A percentile compares a stretch with the other conserved stretches of the same genome.
Conservation (phyloP, 192 early-diverging fungal species). For the Pilaira anomala region DNA sequence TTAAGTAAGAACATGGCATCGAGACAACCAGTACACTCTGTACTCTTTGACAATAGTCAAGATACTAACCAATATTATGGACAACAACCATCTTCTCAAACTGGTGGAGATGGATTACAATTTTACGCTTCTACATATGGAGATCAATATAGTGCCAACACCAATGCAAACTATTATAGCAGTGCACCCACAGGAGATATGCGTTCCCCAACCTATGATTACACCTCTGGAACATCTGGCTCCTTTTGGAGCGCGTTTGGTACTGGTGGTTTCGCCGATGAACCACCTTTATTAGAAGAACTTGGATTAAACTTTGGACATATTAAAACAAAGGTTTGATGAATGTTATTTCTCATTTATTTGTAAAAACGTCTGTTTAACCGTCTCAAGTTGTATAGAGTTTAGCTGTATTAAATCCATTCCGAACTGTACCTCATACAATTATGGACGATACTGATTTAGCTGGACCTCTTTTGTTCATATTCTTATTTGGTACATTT, state of each 20-base stretch:
- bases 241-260: conserved; percentile 77
- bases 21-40: conserved; percentile 37
- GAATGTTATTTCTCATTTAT: neutral
- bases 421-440: conserved; percentile 66
- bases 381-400: conserved; percentile 38
- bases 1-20: conserved; percentile 3
- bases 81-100: conserved; percentile 1
- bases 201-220: conserved; percentile 17
- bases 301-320: conserved; percentile 93
- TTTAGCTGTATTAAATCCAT: conserved; percentile 83
- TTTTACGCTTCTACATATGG: conserved; percentile 53
- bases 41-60: conserved; percentile 34
- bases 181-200: conserved; percentile 35
- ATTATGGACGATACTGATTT: conserved; percentile 97
- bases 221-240: conserved; percentile 22
- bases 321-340: conserved; percentile 75
- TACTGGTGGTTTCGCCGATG: conserved; percentile 87
- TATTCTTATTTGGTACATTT: conserved; percentile 86
- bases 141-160: conserved; percentile 39
- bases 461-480: conserved; percentile 91
- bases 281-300: conserved; percentile 94
- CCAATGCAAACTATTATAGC: conserved; percentile 34
- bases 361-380: neutral
- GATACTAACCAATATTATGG: conserved; percentile 31
- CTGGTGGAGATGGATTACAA: conserved; percentile 46